A percentile compares a stretch with the other conserved stretches of the same genome.
Evolutionary conservation across 441 rosid genomes (phyloP).

Genomic region (Adansonia madagascariensis): DNA sequence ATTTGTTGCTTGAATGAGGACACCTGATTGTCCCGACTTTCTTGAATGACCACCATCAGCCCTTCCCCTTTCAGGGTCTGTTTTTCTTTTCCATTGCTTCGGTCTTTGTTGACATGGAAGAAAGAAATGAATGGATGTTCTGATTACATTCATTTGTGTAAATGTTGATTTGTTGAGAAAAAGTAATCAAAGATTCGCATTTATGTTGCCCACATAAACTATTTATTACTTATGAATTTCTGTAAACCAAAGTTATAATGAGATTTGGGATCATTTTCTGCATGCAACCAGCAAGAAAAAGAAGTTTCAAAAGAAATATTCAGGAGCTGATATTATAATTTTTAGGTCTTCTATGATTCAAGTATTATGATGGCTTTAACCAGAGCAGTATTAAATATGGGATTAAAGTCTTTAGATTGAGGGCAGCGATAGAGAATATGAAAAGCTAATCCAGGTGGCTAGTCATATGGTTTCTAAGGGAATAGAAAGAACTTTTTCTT

Average conservation of each 20-base stretch:
- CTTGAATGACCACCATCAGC: background rate
- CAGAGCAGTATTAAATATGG: background rate
- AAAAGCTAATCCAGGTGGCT: background rate
- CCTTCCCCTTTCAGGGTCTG: background rate
- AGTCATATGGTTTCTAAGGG: slow-evolving; percentile 5
- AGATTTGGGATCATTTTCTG: background rate
- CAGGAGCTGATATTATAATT: slow-evolving; percentile 4
- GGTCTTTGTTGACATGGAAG: background rate
- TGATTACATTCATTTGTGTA: slow-evolving; percentile 19
- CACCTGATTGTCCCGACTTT: background rate
- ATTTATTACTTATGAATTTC: background rate
- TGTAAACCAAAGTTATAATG: background rate
- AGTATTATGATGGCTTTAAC: background rate
- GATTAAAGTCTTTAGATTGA: background rate
- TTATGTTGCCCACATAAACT: slow-evolving; percentile 1
- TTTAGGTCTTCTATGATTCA: slow-evolving; percentile 3
- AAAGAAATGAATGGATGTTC: slow-evolving; percentile 15
- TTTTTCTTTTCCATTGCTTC: background rate
- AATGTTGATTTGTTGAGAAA: background rate
- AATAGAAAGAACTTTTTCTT: background rate
- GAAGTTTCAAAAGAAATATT: background rate
- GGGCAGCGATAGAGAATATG: background rate
- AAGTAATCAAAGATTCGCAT: background rate
- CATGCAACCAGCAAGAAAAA: slow-evolving; percentile 11
- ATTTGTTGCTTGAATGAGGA: slow-evolving; percentile 8